phyloP scores from a whole-genome alignment of 495 filamentous ascomycete genomes.

The Lophiotrema nucula region DNA sequence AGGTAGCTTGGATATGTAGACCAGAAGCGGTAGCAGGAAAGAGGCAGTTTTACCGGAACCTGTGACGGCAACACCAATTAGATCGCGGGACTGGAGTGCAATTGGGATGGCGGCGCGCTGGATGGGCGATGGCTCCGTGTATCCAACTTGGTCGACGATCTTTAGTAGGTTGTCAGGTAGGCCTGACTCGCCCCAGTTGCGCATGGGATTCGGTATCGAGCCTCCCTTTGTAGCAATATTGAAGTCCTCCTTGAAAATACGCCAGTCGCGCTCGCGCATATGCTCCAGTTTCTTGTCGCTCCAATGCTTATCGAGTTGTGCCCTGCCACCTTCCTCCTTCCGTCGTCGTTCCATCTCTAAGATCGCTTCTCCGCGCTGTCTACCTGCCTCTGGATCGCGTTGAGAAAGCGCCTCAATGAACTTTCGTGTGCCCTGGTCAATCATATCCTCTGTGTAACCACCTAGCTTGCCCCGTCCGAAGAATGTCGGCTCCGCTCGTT shows the following conservation, averaged over 20 bases:
- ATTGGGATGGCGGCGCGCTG: slow-evolving; percentile 96
- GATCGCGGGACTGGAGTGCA: slow-evolving; percentile 85
- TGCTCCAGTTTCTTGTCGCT: slow-evolving; percentile 92
- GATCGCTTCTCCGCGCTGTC: slow-evolving; percentile 72
- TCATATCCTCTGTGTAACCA: slow-evolving; percentile 76
- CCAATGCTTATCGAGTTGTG: slow-evolving; percentile 86
- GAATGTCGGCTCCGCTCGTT: slow-evolving; percentile 70
- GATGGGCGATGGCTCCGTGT: slow-evolving; percentile 88
- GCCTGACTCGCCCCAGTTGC: slow-evolving; percentile 83
- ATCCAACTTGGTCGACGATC: slow-evolving; percentile 81
- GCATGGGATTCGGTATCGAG: slow-evolving; percentile 92
- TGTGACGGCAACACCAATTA: slow-evolving; percentile 97
- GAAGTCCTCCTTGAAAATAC: slow-evolving; percentile 99
- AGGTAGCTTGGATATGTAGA: slow-evolving; percentile 92
- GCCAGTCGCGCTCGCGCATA: slow-evolving; percentile 98
- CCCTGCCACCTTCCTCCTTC: slow-evolving; percentile 71
- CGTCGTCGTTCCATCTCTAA: slow-evolving; percentile 83
- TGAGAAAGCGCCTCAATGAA: slow-evolving; percentile 77
- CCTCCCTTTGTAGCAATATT: slow-evolving; percentile 93
- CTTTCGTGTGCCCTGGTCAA: slow-evolving; percentile 64
- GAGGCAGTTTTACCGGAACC: slow-evolving; percentile 98
- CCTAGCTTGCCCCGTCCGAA: slow-evolving; percentile 79
- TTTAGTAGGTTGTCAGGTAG: slow-evolving; percentile 79
- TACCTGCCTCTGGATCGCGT: slow-evolving; percentile 77
- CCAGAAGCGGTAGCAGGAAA: slow-evolving; percentile 90